These are phyloP conservation scores for Coemansia sp. DNA, from an alignment of 192 early-diverging fungal genomes.

Conservation along the genomic window DNA sequence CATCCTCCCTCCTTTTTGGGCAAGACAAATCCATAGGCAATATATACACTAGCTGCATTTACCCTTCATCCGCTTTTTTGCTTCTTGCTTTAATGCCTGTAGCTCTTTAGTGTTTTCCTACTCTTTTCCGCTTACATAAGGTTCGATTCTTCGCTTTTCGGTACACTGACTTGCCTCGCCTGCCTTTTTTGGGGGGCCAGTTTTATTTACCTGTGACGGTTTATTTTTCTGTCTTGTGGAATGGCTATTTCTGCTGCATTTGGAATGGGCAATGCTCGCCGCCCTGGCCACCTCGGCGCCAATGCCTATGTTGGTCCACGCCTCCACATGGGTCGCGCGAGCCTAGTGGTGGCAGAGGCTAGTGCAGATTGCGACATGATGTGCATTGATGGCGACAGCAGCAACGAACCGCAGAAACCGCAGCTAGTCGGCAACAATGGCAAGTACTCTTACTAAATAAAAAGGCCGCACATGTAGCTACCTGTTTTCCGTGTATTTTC, in stretches of 20 bases:
- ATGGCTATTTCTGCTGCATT: conserved; percentile 41
- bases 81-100: neutral
- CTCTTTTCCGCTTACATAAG: neutral
- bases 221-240: neutral
- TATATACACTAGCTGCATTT: neutral
- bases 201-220: no score
- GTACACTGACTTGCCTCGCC: neutral
- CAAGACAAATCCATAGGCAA: neutral
- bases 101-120: neutral
- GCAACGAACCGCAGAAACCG: neutral
- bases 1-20: neutral
- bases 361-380: conserved; percentile 1
- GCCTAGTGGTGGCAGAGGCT: neutral
- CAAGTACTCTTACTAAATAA: neutral
- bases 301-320: conserved; percentile 4
- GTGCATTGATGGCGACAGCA: conserved; percentile 8
- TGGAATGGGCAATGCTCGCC: conserved; percentile 17
- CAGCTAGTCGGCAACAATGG: neutral
- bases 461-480: neutral
- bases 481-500: neutral
- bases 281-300: neutral
- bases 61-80: neutral
- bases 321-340: conserved; percentile 3
- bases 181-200: neutral
- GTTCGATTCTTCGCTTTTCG: neutral